A percentile compares a stretch with the other conserved stretches of the same genome.
Evolutionary conservation across 2,329 filamentous ascomycete genomes (phyloP).

Genomic region (Cercospora sp.): DNA sequence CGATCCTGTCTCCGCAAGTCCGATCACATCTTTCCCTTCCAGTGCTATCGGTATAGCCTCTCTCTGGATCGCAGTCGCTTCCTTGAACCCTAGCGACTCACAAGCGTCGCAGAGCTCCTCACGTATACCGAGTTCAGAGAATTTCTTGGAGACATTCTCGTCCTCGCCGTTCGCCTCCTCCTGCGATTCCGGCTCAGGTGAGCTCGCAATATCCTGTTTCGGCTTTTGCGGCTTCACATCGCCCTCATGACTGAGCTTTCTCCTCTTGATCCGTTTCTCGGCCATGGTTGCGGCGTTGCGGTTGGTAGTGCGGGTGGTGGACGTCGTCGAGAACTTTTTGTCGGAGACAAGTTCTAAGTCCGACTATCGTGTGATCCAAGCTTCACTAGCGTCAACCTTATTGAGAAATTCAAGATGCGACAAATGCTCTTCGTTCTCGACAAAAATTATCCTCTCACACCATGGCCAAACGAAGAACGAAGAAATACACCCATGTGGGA

Average conservation of each 20-base stretch:
- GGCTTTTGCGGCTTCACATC: neutral
- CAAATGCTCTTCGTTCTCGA: neutral
- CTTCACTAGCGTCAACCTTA: conserved; percentile 7
- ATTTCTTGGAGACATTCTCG: conserved; percentile 51
- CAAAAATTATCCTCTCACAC: neutral
- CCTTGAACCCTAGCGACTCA: conserved; percentile 74
- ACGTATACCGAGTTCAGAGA: conserved; percentile 74
- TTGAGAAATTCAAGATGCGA: conserved; percentile 11
- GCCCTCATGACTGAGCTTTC: conserved; percentile 40
- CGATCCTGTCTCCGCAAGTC: conserved; percentile 89
- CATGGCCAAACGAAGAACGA: conserved; percentile 80
- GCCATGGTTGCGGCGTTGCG: conserved; percentile 37
- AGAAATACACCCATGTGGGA: conserved; percentile 83
- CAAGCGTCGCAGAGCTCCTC: conserved; percentile 89
- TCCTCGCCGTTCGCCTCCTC: conserved; percentile 30
- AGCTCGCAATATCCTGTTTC: neutral
- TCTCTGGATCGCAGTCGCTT: conserved; percentile 84
- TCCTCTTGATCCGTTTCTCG: conserved; percentile 41
- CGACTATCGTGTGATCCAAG: neutral
- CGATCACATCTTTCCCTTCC: conserved; percentile 81
- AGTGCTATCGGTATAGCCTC: conserved; percentile 82
- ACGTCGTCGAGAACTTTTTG: conserved; percentile 6
- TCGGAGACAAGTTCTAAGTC: conserved; percentile 1
- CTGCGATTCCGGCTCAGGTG: conserved; percentile 22
- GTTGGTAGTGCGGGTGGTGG: neutral